Percentiles rank a stretch among this genome's conserved stretches.
These are phyloP conservation scores for Silene coronaria DNA, from an alignment of 179 eudicot species.

Conservation along the genomic window DNA sequence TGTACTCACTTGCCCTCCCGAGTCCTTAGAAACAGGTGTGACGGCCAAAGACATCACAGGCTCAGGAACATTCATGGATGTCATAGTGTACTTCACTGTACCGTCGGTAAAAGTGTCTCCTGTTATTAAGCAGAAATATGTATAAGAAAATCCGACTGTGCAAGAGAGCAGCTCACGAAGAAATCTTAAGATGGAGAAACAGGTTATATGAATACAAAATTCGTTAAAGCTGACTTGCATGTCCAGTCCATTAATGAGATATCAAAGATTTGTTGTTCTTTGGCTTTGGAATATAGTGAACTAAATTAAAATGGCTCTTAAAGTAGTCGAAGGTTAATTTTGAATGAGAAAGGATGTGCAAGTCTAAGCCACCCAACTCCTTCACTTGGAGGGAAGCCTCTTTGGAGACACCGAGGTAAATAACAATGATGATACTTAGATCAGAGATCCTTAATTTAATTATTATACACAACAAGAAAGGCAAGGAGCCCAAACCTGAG, in stretches of 20 bases:
- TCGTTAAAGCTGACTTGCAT: neutral
- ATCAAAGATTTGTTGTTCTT: neutral
- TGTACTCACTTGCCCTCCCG: constrained; percentile 83
- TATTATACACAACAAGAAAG: neutral
- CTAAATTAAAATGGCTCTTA: constrained; percentile 2
- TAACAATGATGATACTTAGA: neutral
- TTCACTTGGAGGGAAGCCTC: neutral
- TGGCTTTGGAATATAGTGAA: neutral
- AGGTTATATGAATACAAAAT: neutral
- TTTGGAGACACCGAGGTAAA: neutral
- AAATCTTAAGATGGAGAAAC: neutral
- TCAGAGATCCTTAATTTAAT: neutral
- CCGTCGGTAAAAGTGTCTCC: constrained; percentile 99
- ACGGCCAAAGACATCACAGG: constrained; percentile 95
- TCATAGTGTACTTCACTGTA: constrained; percentile 89
- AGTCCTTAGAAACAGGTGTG: constrained; percentile 87
- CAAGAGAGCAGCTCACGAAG: neutral
- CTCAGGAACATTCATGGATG: constrained; percentile 97
- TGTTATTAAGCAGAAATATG: constrained; percentile 22
- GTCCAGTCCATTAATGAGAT: neutral
- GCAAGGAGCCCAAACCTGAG: constrained; percentile 52
- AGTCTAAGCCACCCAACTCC: neutral
- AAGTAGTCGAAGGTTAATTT: neutral
- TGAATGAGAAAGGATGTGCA: neutral
- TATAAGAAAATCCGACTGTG: neutral